Evolutionary conservation across 108 stramenopile genomes (phyloP).

Genomic region (Epithemia pelagica): DNA sequence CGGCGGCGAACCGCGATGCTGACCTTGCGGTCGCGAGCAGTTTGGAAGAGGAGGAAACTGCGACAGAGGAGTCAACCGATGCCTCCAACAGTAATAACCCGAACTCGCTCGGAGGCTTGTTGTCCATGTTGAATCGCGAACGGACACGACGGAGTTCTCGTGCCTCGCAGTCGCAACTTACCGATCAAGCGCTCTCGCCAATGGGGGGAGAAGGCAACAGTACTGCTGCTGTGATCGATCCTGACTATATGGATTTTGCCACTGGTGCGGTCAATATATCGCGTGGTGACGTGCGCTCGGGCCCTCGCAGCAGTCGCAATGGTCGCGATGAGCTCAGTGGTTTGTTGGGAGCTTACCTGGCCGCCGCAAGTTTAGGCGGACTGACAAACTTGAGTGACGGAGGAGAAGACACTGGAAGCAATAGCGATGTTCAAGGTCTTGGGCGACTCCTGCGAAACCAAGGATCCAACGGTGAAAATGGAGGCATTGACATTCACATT

Average conservation of each 20-base stretch:
- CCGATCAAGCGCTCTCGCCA: neutral
- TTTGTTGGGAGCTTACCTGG: slow-evolving; percentile 48
- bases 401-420: slow-evolving; percentile 6
- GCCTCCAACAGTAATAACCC: slow-evolving; percentile 4
- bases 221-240: slow-evolving; percentile 29
- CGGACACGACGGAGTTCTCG: slow-evolving; percentile 12
- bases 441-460: slow-evolving; percentile 24
- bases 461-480: slow-evolving; percentile 5
- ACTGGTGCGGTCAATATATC: slow-evolving; percentile 73
- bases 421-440: slow-evolving; percentile 18
- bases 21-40: neutral
- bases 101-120: slow-evolving; percentile 31
- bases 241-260: slow-evolving; percentile 72
- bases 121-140: slow-evolving; percentile 36
- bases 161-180: neutral
- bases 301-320: slow-evolving; percentile 25
- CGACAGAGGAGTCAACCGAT: slow-evolving; percentile 7
- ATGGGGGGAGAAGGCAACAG: neutral
- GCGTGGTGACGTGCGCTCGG: slow-evolving; percentile 44
- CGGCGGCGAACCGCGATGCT: slow-evolving; percentile 9
- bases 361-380: slow-evolving; percentile 39
- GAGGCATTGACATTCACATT: slow-evolving; percentile 87
- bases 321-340: slow-evolving; percentile 24
- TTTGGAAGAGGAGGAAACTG: slow-evolving; percentile 3
- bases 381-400: neutral